Evolutionary conservation across 345 rosid species (phyloP).

Genomic region (Chamaenerion angustifolium): DNA sequence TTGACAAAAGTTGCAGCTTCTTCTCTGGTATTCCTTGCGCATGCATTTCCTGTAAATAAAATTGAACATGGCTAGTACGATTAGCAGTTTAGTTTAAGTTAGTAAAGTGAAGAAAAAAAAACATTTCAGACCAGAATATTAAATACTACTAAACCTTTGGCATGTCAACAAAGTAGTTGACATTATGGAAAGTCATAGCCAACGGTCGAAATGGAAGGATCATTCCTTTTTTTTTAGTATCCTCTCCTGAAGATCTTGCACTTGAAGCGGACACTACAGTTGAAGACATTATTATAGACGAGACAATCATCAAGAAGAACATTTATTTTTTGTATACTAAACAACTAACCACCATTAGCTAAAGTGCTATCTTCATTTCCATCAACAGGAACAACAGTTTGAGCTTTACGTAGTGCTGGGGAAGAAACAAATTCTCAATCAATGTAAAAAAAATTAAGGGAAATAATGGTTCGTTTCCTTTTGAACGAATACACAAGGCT

Average conservation of each 20-base stretch:
- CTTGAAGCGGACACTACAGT: background rate
- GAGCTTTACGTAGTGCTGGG: slow-evolving; percentile 47
- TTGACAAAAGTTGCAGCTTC: slow-evolving; percentile 54
- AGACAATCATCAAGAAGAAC: too few relatives aligned
- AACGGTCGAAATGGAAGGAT: slow-evolving; percentile 87
- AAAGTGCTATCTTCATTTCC: slow-evolving; percentile 21
- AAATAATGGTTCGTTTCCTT: background rate
- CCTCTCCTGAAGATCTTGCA: slow-evolving; percentile 13
- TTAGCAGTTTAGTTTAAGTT: too few relatives aligned
- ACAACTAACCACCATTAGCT: slow-evolving; percentile 14
- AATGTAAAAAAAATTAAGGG: background rate
- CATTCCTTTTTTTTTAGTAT: slow-evolving; percentile 59
- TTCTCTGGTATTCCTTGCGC: slow-evolving; percentile 58
- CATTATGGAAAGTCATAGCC: slow-evolving; percentile 81
- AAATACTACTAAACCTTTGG: slow-evolving; percentile 35
- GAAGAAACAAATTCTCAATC: slow-evolving; percentile 9
- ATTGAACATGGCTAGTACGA: too few relatives aligned
- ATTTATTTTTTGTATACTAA: too few relatives aligned
- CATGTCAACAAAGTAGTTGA: slow-evolving; percentile 88
- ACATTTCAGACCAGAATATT: too few relatives aligned
- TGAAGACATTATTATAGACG: too few relatives aligned
- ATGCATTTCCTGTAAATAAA: slow-evolving; percentile 49
- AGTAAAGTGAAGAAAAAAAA: too few relatives aligned
- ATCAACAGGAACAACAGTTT: slow-evolving; percentile 26
- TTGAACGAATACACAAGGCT: background rate